Evolutionary conservation across 2,329 filamentous ascomycete genomes (phyloP).

Genomic region (Ceratocystis smalleyi): DNA sequence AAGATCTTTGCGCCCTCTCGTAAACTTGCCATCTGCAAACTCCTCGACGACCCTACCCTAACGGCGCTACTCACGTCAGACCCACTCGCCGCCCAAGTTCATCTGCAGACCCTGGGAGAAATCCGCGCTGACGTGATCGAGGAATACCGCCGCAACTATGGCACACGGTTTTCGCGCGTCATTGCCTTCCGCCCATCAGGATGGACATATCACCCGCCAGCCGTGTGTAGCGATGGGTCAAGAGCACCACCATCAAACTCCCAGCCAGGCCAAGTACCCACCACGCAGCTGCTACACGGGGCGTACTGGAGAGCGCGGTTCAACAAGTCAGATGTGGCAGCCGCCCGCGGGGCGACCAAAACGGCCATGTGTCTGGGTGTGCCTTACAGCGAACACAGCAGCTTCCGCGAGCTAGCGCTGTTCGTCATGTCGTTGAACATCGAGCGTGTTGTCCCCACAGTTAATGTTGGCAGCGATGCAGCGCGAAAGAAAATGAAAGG

Average conservation of each 20-base stretch:
- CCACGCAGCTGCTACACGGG: conserved; percentile 36
- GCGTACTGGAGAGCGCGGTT: conserved; percentile 65
- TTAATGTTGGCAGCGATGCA: conserved; percentile 56
- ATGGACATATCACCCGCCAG: conserved; percentile 74
- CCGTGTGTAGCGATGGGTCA: conserved; percentile 21
- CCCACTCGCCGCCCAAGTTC: conserved; percentile 76
- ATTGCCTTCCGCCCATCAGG: conserved; percentile 86
- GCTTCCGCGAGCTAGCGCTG: conserved; percentile 84
- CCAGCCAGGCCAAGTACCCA: conserved; percentile 35
- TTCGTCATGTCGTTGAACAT: conserved; percentile 81
- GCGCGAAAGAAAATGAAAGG: conserved; percentile 44
- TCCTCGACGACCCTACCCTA: conserved; percentile 74
- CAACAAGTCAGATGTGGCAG: conserved; percentile 52
- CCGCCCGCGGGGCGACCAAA: conserved; percentile 68
- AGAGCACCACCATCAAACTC: conserved; percentile 23
- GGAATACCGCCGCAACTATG: conserved; percentile 70
- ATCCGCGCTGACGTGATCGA: conserved; percentile 80
- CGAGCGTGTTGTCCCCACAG: conserved; percentile 81
- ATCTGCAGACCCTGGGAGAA: conserved; percentile 95
- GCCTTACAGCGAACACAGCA: conserved; percentile 90
- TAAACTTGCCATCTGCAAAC: conserved; percentile 72
- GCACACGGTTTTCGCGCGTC: conserved; percentile 67
- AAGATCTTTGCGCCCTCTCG: conserved; percentile 77
- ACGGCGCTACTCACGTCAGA: conserved; percentile 60
- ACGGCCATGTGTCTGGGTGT: conserved; percentile 84